Evolutionary conservation across 345 rosid species (phyloP), one percentile per base, ranked within the genome.

Genomic region (Acer yangbiense): DNA sequence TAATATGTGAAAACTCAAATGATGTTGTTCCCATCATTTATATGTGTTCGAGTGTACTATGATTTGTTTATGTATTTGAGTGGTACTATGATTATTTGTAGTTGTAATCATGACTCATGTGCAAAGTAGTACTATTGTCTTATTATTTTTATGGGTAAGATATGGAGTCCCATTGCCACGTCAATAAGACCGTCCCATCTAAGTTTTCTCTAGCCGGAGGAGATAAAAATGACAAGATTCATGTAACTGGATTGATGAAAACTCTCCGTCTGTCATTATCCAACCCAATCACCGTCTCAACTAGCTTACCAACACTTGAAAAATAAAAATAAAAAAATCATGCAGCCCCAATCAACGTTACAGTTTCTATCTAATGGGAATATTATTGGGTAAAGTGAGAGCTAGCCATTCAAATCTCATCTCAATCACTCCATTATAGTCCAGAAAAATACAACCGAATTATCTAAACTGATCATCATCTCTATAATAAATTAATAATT

Each of bases 351-450:
- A 78, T 68, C 27, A 23, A 54, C 20, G n/a, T 29, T 20, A 9
- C 46, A 32, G 7, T 9, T 64, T 60, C 54, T 44, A 64, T 39
- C 16, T 32, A 63, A 57, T 63, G 41, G 64, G 27, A 7, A 9
- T 43, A 58, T 20, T 23, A 20, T 72, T 39, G 20, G 39, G 20
- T 41, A 16, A 35, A 21, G 20, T 4, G 39, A 21, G 39, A 35
- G 39, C 1, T 20, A 60, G 68, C 81, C 81, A 77, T 69, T 57
- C 79, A 79, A 68, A 39, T 17, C 73, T 58, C 81, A 80, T 73
- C 85, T n/a, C 77, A 68, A 54, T 5, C 23, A 23, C 61, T 68
- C 46, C 67, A 69, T 52, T 61, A n/a, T 27, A 4, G 32, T 68
- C 68, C 75, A 81, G 17, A 55, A 43, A 77, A 67, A 68, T 21